Evolutionary conservation across 1,284 basidiomycete species (phyloP), one percentile per base, ranked within the genome.

Genomic region (Cryptococcus sp.): DNA sequence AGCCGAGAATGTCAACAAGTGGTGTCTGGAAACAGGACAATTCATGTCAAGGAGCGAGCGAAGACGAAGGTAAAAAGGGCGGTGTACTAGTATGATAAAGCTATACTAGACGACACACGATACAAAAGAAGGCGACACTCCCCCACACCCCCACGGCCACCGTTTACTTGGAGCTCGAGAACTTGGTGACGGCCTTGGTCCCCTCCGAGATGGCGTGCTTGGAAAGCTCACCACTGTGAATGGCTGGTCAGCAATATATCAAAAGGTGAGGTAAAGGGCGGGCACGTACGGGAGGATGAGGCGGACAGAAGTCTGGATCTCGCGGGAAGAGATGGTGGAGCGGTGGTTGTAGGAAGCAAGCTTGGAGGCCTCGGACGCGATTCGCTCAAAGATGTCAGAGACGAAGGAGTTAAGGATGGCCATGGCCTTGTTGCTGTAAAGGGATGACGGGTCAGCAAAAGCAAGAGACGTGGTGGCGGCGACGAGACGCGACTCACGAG

Each of bases 331-430:
- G 79, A 94, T 93, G 53, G 91, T 95, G 12, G 89, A 91, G 80
- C 91, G 91, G 83, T 92, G 91, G 62, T 90, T 92, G 83, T 94
- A 93, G 4, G 87, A 82, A 39, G 91, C 90, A 64, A 95, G 87
- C 81, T 92, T 91, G 65, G 87, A 89, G 15, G 89, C 91, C 77
- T 96, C 92, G 42, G 84, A 84, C 15, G 92, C 91, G 69, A 95
- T 91, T 50, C 90, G 87, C 80, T 95, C 91, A 66, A 94, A 95
- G 78, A 95, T 90, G 73, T 93, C 90, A 65, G 90, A 90, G 70
- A 93, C 89, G 63, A 92, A 93, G 55, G 87, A 90, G 84, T 95
- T 95, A 47, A 96, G 80, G 72, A 96, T 89, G 56, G 87, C 85
- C 92, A 96, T 96, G 43, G 91, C 92, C 82, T 94, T 96, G 85